These are phyloP conservation scores for Paramecium biaurelia DNA, from an alignment of 73 alveolate species.

Conservation along the genomic window DNA sequence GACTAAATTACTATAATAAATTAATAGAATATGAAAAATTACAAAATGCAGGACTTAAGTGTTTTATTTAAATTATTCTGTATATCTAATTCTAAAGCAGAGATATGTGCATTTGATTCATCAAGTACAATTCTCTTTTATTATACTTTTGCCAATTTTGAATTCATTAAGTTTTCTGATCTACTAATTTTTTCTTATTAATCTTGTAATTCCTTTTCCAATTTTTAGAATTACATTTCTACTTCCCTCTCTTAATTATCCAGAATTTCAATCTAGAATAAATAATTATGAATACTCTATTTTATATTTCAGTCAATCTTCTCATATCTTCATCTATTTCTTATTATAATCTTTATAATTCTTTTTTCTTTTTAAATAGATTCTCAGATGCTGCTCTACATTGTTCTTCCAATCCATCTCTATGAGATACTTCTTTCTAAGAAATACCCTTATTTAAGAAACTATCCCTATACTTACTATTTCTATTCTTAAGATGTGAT, in stretches of 20 bases:
- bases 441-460: constrained; percentile 75
- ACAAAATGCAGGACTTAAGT: constrained; percentile 41
- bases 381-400: constrained; percentile 91
- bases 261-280: constrained; percentile 49
- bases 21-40: not conserved
- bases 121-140: not conserved
- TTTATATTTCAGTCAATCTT: constrained; percentile 80
- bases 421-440: constrained; percentile 32
- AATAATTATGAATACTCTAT: constrained; percentile 52
- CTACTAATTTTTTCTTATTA: constrained; percentile 30
- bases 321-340: constrained; percentile 89
- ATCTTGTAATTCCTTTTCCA: not conserved
- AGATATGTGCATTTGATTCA: constrained; percentile 53
- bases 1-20: not conserved
- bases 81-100: constrained; percentile 34
- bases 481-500: constrained; percentile 91
- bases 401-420: constrained; percentile 80
- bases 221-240: constrained; percentile 5
- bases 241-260: constrained; percentile 49
- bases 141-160: constrained; percentile 6
- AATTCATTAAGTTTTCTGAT: constrained; percentile 26
- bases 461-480: constrained; percentile 88
- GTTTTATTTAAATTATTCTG: constrained; percentile 46
- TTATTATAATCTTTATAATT: constrained; percentile 75
- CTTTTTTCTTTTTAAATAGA: constrained; percentile 82